Percentiles rank a stretch among this genome's conserved stretches.
These are phyloP conservation scores for Mortierella alpina DNA, from an alignment of 192 early-diverging fungal genomes.

Conservation along the genomic window DNA sequence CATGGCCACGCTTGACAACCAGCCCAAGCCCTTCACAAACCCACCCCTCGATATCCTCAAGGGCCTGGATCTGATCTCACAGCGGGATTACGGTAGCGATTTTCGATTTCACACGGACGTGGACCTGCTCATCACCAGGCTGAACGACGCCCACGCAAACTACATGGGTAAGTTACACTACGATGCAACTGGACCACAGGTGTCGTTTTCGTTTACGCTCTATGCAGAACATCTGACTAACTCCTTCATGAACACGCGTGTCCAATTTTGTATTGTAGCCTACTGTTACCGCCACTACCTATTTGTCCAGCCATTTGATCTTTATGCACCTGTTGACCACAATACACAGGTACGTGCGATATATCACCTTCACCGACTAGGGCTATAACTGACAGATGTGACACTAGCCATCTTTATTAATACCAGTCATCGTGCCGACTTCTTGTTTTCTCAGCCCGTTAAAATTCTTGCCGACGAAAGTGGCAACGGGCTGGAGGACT, in stretches of 20 bases:
- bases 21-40: slow-evolving; percentile 37
- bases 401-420: not conserved
- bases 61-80: slow-evolving; percentile 18
- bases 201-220: not conserved
- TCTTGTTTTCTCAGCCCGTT: not conserved
- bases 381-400: not conserved
- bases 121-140: slow-evolving; percentile 17
- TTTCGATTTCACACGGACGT: slow-evolving; percentile 35
- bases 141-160: slow-evolving; percentile 50
- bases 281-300: slow-evolving; percentile 40
- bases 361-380: not conserved
- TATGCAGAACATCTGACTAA: not conserved
- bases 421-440: not conserved
- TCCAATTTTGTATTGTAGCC: slow-evolving; percentile 7
- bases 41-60: slow-evolving; percentile 26
- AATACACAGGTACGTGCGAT: slow-evolving; percentile 20
- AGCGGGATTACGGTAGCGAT: slow-evolving; percentile 11
- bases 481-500: slow-evolving; percentile 15
- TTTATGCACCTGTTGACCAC: slow-evolving; percentile 41
- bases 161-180: slow-evolving; percentile 23
- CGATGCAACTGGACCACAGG: not conserved
- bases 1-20: slow-evolving; percentile 17
- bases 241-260: not conserved
- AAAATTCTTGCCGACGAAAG: slow-evolving; percentile 26
- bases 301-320: slow-evolving; percentile 34